Percentiles rank a stretch among this genome's conserved stretches.
Conservation (phyloP, 2,329 filamentous ascomycete species). For the Zalaria obscura region DNA sequence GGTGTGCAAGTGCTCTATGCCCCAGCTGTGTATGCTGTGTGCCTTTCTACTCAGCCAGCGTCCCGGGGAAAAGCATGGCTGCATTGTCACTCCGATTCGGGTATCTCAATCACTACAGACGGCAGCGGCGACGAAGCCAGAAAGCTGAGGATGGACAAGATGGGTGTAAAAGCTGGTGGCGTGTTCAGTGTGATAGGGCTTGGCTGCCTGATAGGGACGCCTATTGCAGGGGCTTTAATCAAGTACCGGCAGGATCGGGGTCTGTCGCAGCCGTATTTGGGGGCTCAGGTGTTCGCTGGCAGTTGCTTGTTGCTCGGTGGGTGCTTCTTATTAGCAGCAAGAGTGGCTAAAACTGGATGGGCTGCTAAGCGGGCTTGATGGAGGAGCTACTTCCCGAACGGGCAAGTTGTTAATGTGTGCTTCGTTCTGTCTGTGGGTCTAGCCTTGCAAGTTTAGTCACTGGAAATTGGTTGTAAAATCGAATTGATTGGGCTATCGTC, state of each 20-base stretch:
- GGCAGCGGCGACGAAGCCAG: not conserved
- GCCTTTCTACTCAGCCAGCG: constrained; percentile 4
- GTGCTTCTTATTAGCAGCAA: constrained; percentile 9
- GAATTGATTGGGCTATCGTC: no score
- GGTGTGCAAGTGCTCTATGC: constrained; percentile 18
- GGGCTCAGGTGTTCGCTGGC: constrained; percentile 12
- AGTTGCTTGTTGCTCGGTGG: constrained; percentile 10
- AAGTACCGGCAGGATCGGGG: constrained; percentile 6
- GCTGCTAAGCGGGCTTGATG: constrained; percentile 6
- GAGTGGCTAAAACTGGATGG: constrained; percentile 12
- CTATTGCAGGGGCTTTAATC: constrained; percentile 14
- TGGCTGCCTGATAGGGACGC: constrained; percentile 12
- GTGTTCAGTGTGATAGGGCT: constrained; percentile 12
- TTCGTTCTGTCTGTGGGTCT: no score
- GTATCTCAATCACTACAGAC: not conserved
- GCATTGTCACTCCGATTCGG: no score
- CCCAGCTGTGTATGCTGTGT: constrained; percentile 11
- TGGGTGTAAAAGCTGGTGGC: constrained; percentile 12
- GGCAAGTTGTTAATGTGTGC: no score
- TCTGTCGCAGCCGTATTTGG: constrained; percentile 8
- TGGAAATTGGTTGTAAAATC: no score
- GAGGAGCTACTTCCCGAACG: no score
- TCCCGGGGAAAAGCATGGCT: no score
- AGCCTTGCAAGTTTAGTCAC: no score
- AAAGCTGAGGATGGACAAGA: constrained; percentile 6